Base-by-base conservation (phyloP, 2,329 filamentous ascomycete species). In the Uncinocarpus reesii region DNA sequence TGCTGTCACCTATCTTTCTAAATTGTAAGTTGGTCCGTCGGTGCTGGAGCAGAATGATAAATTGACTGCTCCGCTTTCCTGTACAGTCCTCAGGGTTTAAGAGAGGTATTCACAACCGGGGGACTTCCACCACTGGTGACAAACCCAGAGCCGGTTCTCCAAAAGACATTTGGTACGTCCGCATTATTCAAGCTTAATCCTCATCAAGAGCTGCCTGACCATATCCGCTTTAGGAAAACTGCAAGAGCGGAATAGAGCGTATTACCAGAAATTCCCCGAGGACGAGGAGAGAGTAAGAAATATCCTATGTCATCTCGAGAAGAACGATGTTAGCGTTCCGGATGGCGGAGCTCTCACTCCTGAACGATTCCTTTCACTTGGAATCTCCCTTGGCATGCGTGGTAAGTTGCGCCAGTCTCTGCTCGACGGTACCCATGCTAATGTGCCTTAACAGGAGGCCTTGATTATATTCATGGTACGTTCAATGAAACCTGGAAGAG, bases 211-310 rank as follows among this genome's bases (percentile, higher is more conserved):
- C 6, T 26, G 2, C 8, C 24, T 2, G 42, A 10, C 21, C 40
- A 46, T 31, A 41, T 16, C 20, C 8, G 1, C 18, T 4, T n/a
- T 48, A 71, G 72, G 72, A 52, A 84, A 83, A 59, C 78, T 88
- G 10, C 70, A 72, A 15, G 71, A 83, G 60, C 77, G 89, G 44
- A 95, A 95, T 64, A 62, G 76, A 52, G 79, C 76, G 7, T 96
- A 92, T 65, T 94, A 94, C 62, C 63, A 66, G 42, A 95, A 95
- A 62, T 96, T 81, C 56, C 86, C 89, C 0, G 83, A 88, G 55
- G 90, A 96, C 60, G 66, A 83, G 7, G 72, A 76, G 7, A 71
- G 74, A 2, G 80, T 95, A 15, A 80, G 80, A 55, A 70, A 72
- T 18, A 76, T 95, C 35, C 73, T 83, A 37, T 65, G 71, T 20